Evolutionary conservation across 257 asterid genomes (phyloP), one percentile per base, ranked within the genome.

Genomic region (Solanum pennellii): DNA sequence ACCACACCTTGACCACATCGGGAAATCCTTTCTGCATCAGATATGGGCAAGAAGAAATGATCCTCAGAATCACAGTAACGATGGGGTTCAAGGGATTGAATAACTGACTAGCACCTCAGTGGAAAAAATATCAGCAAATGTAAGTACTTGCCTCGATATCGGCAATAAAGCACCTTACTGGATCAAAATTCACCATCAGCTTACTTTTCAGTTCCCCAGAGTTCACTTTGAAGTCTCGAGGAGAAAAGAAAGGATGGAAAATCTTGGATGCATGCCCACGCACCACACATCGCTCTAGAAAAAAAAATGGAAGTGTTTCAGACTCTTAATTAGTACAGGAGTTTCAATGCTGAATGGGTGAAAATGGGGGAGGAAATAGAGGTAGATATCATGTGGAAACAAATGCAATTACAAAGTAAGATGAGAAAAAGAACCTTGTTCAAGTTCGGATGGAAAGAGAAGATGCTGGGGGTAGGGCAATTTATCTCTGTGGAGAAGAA

Each of bases 121-220:
- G 27, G 52, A 37, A 10, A 47, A 72, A 49, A 87, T 29, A 35
- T 62, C 14, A 82, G 45, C 85, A 82, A 39, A 71, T 42, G 25
- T 68, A 49, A 76, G 75, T 65, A 42, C 97, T 92, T 92, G 87
- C 99, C 99, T 97, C 94, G 39, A 97, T 90, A 69, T 96, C 97
- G 13, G 88, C 47, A 84, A 95, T 88, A 65, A 91, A 94, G 92
- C 90, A 93, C 90, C 88, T 94, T 21, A 94, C 91, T 37, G 99
- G 99, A 89, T 97, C 98, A 62, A 96, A 97, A 91, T 95, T 91
- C 88, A 97, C 98, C 99, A 97, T 95, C 90, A 97, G 88, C 91
- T 95, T 95, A 83, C 86, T 89, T 88, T 91, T 92, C 87, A 90
- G 88, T 86, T 92, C 97, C 86, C 93, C 94, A 49, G 74, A 77